Evolutionary conservation across 257 asterid species (phyloP), one percentile per base, ranked within the genome.

Genomic region (Gentiana straminea): DNA sequence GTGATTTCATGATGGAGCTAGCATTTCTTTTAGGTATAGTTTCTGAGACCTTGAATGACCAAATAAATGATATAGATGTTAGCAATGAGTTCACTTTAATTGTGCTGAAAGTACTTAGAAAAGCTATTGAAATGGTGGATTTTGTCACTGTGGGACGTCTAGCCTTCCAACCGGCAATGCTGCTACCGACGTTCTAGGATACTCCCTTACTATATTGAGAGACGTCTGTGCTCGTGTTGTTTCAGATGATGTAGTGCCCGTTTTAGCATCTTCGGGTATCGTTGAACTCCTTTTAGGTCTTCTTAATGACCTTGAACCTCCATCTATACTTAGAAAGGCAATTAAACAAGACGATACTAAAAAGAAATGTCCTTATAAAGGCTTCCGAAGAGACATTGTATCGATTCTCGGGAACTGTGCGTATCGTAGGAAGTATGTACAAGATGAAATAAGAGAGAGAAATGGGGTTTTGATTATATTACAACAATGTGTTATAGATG

Each of bases 401-500:
- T 80, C 89, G 32, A 62, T 87, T 37, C 58, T 87, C 33, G 98
- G 95, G 33, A 87, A 87, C 35, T 87, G 96, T 58, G 70, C 86
- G 60, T 87, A 77, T 58, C 65, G 58, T 47, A 68, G 77, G 73
- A 79, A 76, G 58, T 68, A 33, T 43, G 86, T 83, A 47, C 98
- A 91, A 74, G 91, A 83, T 61, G 81, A 75, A 68, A 76, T 84
- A 37, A 75, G 95, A 62, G 84, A 76, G 70, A 66, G 62, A 52
- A 72, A 76, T 39, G 96, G 88, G 49, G 77, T 87, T 64, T 77
- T 81, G 60, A 49, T 83, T 15, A 37, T 91, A 74, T 66, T 91
- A 58, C 96, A 91, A 51, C 92, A 91, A 59, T 73, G 93, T 50
- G 93, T 79, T 56, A 50, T 65, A 37, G 98, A 87, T 64, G 98